phyloP scores from a whole-genome alignment of 306 rosid species.

The Vigna nakashimae region DNA sequence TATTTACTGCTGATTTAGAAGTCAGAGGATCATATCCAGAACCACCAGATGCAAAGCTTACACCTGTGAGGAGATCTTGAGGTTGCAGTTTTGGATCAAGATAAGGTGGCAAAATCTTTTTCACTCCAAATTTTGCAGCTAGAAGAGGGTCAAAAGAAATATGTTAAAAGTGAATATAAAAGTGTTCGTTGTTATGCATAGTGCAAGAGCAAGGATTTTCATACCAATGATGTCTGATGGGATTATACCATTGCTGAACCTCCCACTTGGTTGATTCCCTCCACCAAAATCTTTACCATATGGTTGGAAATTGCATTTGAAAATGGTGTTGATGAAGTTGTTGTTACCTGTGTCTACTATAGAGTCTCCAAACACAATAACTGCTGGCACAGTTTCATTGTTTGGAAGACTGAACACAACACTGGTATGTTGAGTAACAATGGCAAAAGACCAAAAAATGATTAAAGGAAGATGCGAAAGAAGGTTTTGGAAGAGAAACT shows the following conservation, averaged over 20 bases:
- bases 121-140: slow-evolving; percentile 71
- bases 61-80: slow-evolving; percentile 77
- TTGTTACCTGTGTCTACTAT: slow-evolving; percentile 79
- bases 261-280: slow-evolving; percentile 61
- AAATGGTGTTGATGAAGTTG: slow-evolving; percentile 55
- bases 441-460: slow-evolving; percentile 31
- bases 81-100: slow-evolving; percentile 61
- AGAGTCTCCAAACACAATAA: slow-evolving; percentile 79
- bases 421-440: slow-evolving; percentile 1
- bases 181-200: not conserved
- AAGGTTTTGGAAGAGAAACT: slow-evolving; percentile 30
- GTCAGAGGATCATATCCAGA: slow-evolving; percentile 83
- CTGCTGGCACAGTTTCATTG: slow-evolving; percentile 63
- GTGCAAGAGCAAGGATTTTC: not conserved
- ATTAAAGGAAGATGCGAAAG: slow-evolving; percentile 4
- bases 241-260: slow-evolving; percentile 72
- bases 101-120: slow-evolving; percentile 66
- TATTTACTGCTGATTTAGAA: slow-evolving; percentile 52
- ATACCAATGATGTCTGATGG: slow-evolving; percentile 68
- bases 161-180: not conserved
- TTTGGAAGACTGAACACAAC: slow-evolving; percentile 36
- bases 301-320: slow-evolving; percentile 70
- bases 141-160: not conserved
- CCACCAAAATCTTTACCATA: slow-evolving; percentile 69
- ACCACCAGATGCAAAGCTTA: slow-evolving; percentile 77